Base-by-base conservation (phyloP, 2,329 filamentous ascomycete genomes). In the Sclerotinia sclerotiorum region DNA sequence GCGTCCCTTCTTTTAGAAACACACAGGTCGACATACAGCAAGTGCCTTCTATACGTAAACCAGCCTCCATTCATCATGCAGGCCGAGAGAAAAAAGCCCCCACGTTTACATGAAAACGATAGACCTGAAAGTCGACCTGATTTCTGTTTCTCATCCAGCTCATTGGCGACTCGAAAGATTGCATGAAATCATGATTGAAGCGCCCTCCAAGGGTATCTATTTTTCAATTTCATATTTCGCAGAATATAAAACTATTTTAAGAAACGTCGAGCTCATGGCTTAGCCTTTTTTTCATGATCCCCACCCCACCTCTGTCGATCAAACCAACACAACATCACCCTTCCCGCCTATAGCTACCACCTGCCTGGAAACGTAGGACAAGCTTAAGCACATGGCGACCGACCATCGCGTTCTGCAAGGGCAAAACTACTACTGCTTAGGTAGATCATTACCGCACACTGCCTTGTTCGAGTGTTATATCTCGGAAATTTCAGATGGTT, bases 251-350 rank as follows among this genome's bases (percentile, higher is more conserved):
- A 27, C 60, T 62, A 62, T 62, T 62, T 62, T 62, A 62, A 62
- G 60, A 62, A 62, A 42, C 32, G n/a, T 35, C 7, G 35, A 35
- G 35, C 35, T 51, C 32, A 51, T 51, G 46, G 15, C 46, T 62
- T 32, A 39, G 29, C 46, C 46, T 39, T 62, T 39, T 62, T 51
- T 27, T 8, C 54, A 42, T 39, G 21, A 62, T 39, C 32, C 21
- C 60, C 60, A 39, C 46, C 21, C 60, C 60, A 51, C 60, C n/a
- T 62, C 29, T 51, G 60, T 51, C 60, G 60, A 62, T 62, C 60
- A 51, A 62, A 51, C 46, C 60, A 51, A 62, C 29, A 39, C 46
- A 39, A 27, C 29, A 48, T 24, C 8, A 51, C 46, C 44, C 44
- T 48, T 49, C 44, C 54, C 54, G 39, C 39, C 39, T 42, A 42